phyloP scores from a whole-genome alignment of 73 alveolate genomes.

The Blepharisma stoltei region DNA sequence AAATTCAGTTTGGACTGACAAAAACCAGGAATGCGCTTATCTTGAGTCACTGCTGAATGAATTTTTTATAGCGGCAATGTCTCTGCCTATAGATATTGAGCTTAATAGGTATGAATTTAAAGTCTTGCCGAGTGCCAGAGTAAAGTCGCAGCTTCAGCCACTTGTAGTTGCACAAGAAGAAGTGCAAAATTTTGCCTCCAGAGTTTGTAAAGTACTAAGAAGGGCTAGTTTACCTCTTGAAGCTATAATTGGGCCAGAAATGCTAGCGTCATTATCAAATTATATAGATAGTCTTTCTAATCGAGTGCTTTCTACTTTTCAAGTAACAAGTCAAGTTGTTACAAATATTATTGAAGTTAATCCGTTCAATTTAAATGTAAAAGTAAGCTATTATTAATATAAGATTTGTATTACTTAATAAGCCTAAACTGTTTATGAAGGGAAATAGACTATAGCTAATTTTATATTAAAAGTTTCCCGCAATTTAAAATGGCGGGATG shows the following conservation, averaged over 20 bases:
- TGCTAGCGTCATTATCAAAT: not conserved
- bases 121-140: not conserved
- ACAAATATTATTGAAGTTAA: not conserved
- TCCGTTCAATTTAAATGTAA: not conserved
- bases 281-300: not conserved
- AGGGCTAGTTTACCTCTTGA: not conserved
- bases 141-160: not conserved
- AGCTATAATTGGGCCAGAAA: not conserved
- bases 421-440: no score
- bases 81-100: not conserved
- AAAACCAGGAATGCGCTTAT: not conserved
- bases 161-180: constrained; percentile 3
- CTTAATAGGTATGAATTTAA: not conserved
- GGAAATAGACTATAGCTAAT: no score
- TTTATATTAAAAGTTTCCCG: no score
- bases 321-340: constrained; percentile 8
- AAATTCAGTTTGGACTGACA: not conserved
- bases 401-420: no score
- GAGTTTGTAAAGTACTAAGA: not conserved
- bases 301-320: not conserved
- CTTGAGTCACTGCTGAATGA: not conserved
- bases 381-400: no score
- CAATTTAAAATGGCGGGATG: no score
- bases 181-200: not conserved
- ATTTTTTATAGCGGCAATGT: not conserved